Conservation (phyloP, 164 flowering plant genomes). For the Protea cynaroides region DNA sequence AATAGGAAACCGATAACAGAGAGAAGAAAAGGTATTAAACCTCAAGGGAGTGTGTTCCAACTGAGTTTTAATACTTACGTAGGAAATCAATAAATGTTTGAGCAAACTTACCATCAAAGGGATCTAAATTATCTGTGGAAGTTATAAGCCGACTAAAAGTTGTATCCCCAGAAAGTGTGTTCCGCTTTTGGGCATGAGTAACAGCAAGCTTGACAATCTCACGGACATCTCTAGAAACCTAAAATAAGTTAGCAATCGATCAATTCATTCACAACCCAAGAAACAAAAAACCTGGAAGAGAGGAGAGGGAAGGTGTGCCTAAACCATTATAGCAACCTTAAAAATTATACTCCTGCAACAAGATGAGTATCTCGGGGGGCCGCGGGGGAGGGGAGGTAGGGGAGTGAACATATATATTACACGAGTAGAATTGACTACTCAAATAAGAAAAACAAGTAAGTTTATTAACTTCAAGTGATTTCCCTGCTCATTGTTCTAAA, state of each 20-base stretch:
- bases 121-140: slow-evolving; percentile 58
- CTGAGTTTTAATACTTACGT: neutral
- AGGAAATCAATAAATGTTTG: neutral
- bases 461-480: too few species aligned
- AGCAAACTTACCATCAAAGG: slow-evolving; percentile 66
- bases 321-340: neutral
- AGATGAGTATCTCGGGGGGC: neutral
- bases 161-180: slow-evolving; percentile 52
- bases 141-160: slow-evolving; percentile 58
- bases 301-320: neutral
- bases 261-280: neutral
- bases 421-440: neutral
- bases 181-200: slow-evolving; percentile 75
- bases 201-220: slow-evolving; percentile 85
- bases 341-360: neutral
- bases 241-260: slow-evolving; percentile 10
- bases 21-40: neutral
- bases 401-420: neutral
- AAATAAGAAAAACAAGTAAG: neutral
- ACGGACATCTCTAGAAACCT: slow-evolving; percentile 74
- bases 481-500: neutral
- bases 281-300: neutral
- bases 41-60: neutral
- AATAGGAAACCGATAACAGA: too few species aligned
- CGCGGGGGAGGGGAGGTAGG: too few species aligned